Conservation (phyloP, 1,284 basidiomycete species). For the Afroboletus lepidellus region DNA sequence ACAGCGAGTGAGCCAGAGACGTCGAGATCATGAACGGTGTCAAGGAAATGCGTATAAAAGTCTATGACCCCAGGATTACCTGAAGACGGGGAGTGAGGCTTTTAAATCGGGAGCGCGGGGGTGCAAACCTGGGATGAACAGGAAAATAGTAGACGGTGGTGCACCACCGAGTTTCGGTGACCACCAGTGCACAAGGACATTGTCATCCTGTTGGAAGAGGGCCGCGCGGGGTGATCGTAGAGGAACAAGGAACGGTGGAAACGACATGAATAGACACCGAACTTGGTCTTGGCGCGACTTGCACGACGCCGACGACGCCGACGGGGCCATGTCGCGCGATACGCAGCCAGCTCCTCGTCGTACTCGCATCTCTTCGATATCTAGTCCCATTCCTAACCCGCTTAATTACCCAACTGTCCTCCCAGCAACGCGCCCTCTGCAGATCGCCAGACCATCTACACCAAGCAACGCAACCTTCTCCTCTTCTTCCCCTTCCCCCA, state of each 20-base stretch:
- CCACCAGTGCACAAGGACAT: slow-evolving; percentile 56
- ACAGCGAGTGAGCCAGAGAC: slow-evolving; percentile 42
- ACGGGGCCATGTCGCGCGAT: slow-evolving; percentile 25
- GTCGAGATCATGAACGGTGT: slow-evolving; percentile 41
- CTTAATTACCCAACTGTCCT: slow-evolving; percentile 27
- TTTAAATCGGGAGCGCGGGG: background rate
- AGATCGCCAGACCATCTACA: slow-evolving; percentile 41
- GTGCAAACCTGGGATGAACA: slow-evolving; percentile 50
- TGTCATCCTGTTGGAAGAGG: slow-evolving; percentile 37
- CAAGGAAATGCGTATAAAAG: slow-evolving; percentile 59
- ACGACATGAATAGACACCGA: slow-evolving; percentile 17
- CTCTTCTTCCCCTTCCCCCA: slow-evolving; percentile 32
- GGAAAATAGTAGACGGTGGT: slow-evolving; percentile 39
- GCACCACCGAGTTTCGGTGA: slow-evolving; percentile 30
- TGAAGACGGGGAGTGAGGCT: background rate
- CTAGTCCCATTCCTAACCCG: slow-evolving; percentile 24
- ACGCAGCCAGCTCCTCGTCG: slow-evolving; percentile 20
- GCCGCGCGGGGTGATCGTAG: slow-evolving; percentile 31
- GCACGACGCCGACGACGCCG: slow-evolving; percentile 6
- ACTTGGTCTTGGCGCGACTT: slow-evolving; percentile 7
- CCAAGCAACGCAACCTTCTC: slow-evolving; percentile 38
- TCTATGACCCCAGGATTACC: slow-evolving; percentile 62
- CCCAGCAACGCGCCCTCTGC: slow-evolving; percentile 28
- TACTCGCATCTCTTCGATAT: slow-evolving; percentile 28
- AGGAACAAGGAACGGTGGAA: slow-evolving; percentile 38